Evolutionary conservation across 2,329 filamentous ascomycete genomes (phyloP).

Genomic region (Proliferodiscus dingleyae): DNA sequence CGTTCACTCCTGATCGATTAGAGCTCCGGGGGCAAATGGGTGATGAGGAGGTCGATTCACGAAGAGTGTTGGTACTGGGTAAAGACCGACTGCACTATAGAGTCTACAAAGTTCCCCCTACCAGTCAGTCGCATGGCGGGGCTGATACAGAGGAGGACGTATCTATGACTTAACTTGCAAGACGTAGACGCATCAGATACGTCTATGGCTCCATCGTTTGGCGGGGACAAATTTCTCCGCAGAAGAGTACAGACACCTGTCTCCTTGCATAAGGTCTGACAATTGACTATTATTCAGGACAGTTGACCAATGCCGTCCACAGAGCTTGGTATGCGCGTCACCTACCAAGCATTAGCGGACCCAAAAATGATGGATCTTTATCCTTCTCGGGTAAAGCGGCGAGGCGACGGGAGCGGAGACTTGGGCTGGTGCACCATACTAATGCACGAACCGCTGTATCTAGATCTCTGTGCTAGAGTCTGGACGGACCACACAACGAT

Average conservation of each 20-base stretch:
- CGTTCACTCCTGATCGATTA: conserved; percentile 24
- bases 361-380: neutral
- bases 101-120: conserved; percentile 19
- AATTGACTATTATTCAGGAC: neutral
- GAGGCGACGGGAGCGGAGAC: neutral
- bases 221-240: too few relatives aligned
- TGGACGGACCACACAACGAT: neutral
- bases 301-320: neutral
- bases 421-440: neutral
- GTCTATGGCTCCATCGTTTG: too few relatives aligned
- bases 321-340: neutral
- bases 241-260: too few relatives aligned
- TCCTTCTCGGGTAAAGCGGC: neutral
- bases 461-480: neutral
- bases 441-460: neutral
- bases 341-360: neutral
- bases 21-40: conserved; percentile 17
- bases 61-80: conserved; percentile 24
- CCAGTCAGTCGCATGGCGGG: neutral
- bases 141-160: conserved; percentile 17
- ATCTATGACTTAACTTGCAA: conserved; percentile 18
- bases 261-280: too few relatives aligned
- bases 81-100: conserved; percentile 27
- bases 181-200: too few relatives aligned
- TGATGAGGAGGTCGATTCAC: conserved; percentile 8